Conservation (phyloP, 2,329 filamentous ascomycete genomes). For the Fragosphaeria purpurea region DNA sequence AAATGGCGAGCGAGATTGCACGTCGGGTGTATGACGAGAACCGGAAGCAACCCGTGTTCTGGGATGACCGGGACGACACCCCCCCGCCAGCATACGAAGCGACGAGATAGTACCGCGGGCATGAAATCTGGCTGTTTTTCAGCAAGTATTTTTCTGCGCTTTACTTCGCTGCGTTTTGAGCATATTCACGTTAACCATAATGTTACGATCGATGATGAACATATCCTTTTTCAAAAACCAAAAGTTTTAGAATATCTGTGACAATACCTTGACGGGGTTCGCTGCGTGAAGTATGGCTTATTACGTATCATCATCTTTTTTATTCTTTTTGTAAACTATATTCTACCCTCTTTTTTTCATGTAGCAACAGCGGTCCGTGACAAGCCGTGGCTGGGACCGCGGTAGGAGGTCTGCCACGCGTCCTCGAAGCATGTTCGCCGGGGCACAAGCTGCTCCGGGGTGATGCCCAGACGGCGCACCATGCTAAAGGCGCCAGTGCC, state of each 20-base stretch:
- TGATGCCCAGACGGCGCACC: conserved; percentile 63
- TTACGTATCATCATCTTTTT: background rate
- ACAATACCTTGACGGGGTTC: too few species aligned
- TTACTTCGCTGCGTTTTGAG: background rate
- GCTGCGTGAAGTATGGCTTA: too few species aligned
- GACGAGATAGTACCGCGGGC: conserved; percentile 3
- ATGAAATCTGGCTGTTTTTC: too few species aligned
- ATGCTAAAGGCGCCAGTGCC: conserved; percentile 91
- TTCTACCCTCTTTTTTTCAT: background rate
- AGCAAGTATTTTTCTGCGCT: too few species aligned
- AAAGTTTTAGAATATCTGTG: too few species aligned
- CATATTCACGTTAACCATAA: background rate
- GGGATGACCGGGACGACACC: conserved; percentile 45
- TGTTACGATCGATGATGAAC: too few species aligned
- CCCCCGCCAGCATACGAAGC: conserved; percentile 54
- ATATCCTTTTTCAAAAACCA: too few species aligned
- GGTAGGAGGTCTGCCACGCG: conserved; percentile 33
- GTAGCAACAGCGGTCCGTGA: background rate
- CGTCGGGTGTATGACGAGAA: conserved; percentile 83
- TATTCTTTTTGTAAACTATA: background rate
- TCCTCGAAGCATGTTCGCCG: conserved; percentile 64
- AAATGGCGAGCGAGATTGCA: conserved; percentile 90
- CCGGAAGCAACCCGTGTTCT: conserved; percentile 40
- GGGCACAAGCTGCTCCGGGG: conserved; percentile 44
- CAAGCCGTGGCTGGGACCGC: background rate